Evolutionary conservation across 257 asterid species (phyloP).

Genomic region (Nicotiana obtusifolia): DNA sequence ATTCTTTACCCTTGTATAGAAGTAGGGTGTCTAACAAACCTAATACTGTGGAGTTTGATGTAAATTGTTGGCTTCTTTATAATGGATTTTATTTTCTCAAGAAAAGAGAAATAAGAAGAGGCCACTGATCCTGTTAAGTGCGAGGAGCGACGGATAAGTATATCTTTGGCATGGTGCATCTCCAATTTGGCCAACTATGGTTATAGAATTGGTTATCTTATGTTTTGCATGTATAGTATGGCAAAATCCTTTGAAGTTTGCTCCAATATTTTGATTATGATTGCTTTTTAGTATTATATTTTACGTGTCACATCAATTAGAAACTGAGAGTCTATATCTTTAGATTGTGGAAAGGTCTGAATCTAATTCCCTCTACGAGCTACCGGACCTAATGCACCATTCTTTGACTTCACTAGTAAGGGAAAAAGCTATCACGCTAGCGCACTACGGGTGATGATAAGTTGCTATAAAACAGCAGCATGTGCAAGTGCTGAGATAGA

Average conservation of each 20-base stretch:
- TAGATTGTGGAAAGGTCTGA: too few species aligned
- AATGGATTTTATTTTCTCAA: neutral
- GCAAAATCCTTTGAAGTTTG: neutral
- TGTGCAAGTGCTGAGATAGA: too few species aligned
- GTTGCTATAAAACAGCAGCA: too few species aligned
- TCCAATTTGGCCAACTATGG: neutral
- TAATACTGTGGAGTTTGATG: conserved; percentile 13
- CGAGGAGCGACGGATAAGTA: neutral
- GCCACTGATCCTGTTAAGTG: neutral
- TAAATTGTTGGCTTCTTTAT: neutral
- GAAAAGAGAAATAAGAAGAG: neutral
- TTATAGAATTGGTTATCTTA: neutral
- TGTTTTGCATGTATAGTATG: neutral
- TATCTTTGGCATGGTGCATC: neutral
- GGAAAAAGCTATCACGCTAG: too few species aligned
- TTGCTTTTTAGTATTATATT: too few species aligned
- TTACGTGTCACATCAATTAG: too few species aligned
- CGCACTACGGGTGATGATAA: too few species aligned
- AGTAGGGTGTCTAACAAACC: conserved; percentile 2
- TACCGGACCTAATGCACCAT: too few species aligned
- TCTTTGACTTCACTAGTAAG: too few species aligned
- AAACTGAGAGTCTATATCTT: too few species aligned
- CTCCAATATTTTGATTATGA: too few species aligned
- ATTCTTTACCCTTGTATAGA: conserved; percentile 19
- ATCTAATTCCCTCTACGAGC: too few species aligned